Conservation (phyloP, 495 filamentous ascomycete genomes). For the Hypoxylon subgilvum region DNA sequence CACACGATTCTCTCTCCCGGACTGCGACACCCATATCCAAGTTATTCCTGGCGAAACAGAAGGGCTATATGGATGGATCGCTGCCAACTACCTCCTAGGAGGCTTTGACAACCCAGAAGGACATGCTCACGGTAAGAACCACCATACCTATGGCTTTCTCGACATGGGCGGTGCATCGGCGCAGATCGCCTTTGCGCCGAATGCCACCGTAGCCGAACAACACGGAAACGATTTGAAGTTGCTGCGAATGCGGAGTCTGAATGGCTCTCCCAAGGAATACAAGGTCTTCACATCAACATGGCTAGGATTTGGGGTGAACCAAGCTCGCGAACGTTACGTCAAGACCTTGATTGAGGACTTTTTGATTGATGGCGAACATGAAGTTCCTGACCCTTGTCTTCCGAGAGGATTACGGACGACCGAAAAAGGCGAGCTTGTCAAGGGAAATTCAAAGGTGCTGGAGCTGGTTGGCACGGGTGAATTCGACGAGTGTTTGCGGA, state of each 20-base stretch:
- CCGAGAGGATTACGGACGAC: constrained; percentile 76
- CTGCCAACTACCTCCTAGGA: constrained; percentile 95
- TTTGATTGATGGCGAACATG: constrained; percentile 57
- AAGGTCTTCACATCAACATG: constrained; percentile 93
- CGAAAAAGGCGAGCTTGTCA: constrained; percentile 60
- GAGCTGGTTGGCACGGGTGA: constrained; percentile 77
- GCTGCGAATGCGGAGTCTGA: constrained; percentile 78
- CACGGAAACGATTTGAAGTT: constrained; percentile 90
- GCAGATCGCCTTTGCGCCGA: constrained; percentile 97
- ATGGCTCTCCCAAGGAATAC: constrained; percentile 78
- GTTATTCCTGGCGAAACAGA: constrained; percentile 98
- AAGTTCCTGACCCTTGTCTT: constrained; percentile 91
- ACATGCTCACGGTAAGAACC: constrained; percentile 78
- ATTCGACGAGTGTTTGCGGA: constrained; percentile 83
- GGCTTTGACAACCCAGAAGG: constrained; percentile 82
- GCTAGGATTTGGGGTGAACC: constrained; percentile 94
- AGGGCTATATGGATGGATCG: constrained; percentile 97
- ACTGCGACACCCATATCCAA: constrained; percentile 89
- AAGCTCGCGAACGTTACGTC: constrained; percentile 83
- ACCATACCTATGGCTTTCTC: constrained; percentile 96
- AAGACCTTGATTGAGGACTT: constrained; percentile 68
- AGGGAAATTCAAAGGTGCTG: constrained; percentile 38
- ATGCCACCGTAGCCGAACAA: constrained; percentile 85
- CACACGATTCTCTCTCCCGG: constrained; percentile 83
- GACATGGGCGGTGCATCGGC: constrained; percentile 98